Evolutionary conservation across 116 monocot genomes (phyloP), one percentile per base, ranked within the genome.

Genomic region (Iris pallida): DNA sequence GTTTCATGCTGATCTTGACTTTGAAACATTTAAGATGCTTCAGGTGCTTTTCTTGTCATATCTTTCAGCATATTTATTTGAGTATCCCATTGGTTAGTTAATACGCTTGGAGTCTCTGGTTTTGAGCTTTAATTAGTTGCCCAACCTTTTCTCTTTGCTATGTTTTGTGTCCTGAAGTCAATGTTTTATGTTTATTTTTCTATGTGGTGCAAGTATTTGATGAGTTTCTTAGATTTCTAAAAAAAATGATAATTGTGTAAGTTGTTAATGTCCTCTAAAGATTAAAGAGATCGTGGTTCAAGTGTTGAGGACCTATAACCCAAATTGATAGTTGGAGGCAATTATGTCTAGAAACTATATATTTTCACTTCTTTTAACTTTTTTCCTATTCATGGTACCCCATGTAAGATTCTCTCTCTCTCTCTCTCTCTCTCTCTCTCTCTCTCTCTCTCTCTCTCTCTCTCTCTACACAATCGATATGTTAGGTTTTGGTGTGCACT

Each of bases 1-100:
- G 95, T 76, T 59, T 11, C 88, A 95, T 80, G 91, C 95, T 14
- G 95, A 95, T 66, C 84, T 95, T 42, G 95, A 95, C 64, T 95
- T 75, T 57, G 91, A 91, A 66, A 89, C 95, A 16, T 95, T 95
- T 57, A 85, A 82, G 68, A 70, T 72, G 45, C 86, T 95, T 47
- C 95, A 95, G 95, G 95, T 91, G 59, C 16, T 71, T 72, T 53
- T 2, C 20, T 20, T 67, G 8, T 54, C 53, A 53, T 15, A 67
- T 54, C 53, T 67, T 8, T 54, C 49, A 20, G 16, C 64, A 8
- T 59, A 63, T 17, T 15, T 44, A 0, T 13, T 47, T 47, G 16
- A 67, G 16, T 54, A 17, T 58, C 19, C 58, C 9, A 44, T 61
- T 15, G 1, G 13, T 61, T 13, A 60, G 60, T 42, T 13, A 42